Base-by-base conservation (phyloP, 768 basidiomycete species). In the Naematelia aurantialba region DNA sequence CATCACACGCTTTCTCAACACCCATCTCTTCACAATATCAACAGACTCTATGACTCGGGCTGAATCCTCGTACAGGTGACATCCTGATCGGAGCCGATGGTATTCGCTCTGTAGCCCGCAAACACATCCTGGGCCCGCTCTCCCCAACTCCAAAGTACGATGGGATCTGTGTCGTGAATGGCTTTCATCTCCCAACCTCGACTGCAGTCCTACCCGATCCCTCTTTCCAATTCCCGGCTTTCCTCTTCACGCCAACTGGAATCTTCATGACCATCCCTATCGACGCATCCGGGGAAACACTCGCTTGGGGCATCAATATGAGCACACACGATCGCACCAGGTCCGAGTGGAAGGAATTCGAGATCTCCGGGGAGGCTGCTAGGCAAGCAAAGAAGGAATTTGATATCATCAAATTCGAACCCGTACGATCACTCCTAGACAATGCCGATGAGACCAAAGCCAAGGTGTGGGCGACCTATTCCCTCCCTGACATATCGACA, bases 1-100 rank as follows among this genome's bases (percentile, higher is more conserved):
- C 29, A 5, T 19, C 5, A 30, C 17, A 34, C 52, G 17, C n/a
- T n/a, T 46, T 46, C 4, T 46, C 45, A 24, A 5, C 39, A n/a
- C n/a, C 39, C 12, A 44, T 11, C 45, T 46, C 5, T n/a, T n/a
- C n/a, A n/a, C n/a, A n/a, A n/a, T n/a, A n/a, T n/a, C n/a, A n/a
- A n/a, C n/a, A n/a, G n/a, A n/a, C n/a, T n/a, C n/a, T n/a, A n/a
- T n/a, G n/a, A n/a, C n/a, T n/a, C n/a, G 8, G 34, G 34, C 34
- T 39, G 34, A 39, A 39, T 17, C 34, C 8, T 39, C 8, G 8
- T 8, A 39, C 24, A 50, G 48, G 48, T 25, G 48, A 50, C 14
- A 50, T 50, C 17, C 24, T 50, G 22, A 50, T 73, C 45, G 71
- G 69, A 14, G 59, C 62, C n/a, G 71, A 73, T 49, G 71, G 71